Percentiles rank a stretch among this genome's conserved stretches.
Conservation (phyloP, 306 rosid species). For the Luffa aegyptiaca region DNA sequence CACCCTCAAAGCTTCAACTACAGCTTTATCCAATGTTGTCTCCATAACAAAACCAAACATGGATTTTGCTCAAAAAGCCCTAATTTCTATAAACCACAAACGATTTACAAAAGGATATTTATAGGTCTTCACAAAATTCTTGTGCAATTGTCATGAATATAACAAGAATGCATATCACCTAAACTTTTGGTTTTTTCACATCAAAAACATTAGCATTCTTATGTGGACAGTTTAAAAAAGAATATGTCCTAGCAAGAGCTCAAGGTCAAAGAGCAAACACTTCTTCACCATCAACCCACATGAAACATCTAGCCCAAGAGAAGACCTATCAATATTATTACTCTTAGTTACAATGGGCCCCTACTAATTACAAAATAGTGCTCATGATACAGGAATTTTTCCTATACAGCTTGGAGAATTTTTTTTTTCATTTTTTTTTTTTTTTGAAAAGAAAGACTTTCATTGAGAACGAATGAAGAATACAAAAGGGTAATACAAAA, state of each 20-base stretch:
- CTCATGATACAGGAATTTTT: background rate
- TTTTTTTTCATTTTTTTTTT: too few species aligned
- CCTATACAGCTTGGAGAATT: too few species aligned
- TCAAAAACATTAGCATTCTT: background rate
- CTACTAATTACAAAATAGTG: background rate
- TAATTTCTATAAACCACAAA: background rate
- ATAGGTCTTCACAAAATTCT: background rate
- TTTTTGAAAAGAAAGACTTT: too few species aligned
- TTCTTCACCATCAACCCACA: background rate
- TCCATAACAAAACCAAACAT: background rate
- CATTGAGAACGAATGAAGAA: too few species aligned
- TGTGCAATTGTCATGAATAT: background rate
- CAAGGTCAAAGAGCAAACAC: background rate
- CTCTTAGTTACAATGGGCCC: background rate
- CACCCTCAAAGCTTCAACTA: background rate
- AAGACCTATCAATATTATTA: background rate
- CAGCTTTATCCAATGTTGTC: background rate
- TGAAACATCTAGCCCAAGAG: background rate
- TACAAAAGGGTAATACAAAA: too few species aligned
- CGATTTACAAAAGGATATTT: background rate
- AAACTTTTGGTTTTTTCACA: background rate
- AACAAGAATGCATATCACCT: background rate
- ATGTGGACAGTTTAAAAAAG: background rate
- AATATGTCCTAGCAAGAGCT: background rate
- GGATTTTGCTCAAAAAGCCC: background rate